Conservation (phyloP, 1,284 basidiomycete species). For the Malassezia globosa region DNA sequence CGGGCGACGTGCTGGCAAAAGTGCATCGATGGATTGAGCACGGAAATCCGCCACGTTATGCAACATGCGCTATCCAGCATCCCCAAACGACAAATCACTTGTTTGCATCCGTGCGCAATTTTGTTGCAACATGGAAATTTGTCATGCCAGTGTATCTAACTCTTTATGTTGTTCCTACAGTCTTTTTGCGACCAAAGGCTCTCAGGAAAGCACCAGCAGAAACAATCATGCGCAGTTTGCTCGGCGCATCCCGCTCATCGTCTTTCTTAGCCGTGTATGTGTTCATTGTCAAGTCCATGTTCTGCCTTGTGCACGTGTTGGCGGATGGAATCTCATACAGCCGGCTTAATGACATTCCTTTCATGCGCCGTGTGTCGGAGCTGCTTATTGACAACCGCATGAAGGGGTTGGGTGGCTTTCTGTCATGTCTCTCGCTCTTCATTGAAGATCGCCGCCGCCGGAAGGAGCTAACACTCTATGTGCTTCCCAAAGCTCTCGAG, state of each 20-base stretch:
- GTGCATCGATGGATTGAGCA: constrained; percentile 34
- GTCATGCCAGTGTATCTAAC: constrained; percentile 61
- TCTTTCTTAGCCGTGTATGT: constrained; percentile 81
- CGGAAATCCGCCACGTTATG: constrained; percentile 20
- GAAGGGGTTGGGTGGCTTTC: constrained; percentile 61
- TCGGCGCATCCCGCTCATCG: constrained; percentile 71
- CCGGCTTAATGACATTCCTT: neutral
- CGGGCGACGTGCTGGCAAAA: constrained; percentile 27
- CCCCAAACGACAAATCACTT: constrained; percentile 65
- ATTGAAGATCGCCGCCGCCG: constrained; percentile 73
- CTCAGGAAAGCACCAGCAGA: constrained; percentile 34
- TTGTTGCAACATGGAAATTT: constrained; percentile 56
- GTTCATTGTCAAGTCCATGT: constrained; percentile 70
- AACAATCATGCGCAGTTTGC: constrained; percentile 51
- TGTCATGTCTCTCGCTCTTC: constrained; percentile 67
- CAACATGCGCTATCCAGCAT: constrained; percentile 55
- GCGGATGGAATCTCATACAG: constrained; percentile 46
- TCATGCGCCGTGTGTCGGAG: constrained; percentile 4
- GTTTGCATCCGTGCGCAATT: constrained; percentile 60
- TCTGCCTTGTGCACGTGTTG: constrained; percentile 63
- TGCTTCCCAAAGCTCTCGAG: constrained; percentile 65
- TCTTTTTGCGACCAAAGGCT: constrained; percentile 40
- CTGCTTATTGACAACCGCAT: constrained; percentile 48
- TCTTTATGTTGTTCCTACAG: constrained; percentile 69
- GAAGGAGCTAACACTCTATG: constrained; percentile 84